Evolutionary conservation across 2,329 filamentous ascomycete genomes (phyloP), one percentile per base, ranked within the genome.

Genomic region (Ambrosiella xylebori): DNA sequence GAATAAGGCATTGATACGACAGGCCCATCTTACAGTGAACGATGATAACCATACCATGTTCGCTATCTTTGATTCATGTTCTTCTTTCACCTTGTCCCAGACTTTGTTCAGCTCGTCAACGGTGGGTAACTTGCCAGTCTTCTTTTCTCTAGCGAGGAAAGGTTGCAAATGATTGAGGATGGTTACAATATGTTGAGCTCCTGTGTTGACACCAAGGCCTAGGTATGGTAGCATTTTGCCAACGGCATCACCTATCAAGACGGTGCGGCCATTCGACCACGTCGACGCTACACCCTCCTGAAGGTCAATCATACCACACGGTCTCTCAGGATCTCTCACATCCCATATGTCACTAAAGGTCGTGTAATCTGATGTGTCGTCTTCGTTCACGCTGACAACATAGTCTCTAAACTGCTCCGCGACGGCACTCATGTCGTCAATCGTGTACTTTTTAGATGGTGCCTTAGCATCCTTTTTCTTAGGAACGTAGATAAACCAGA

Each of bases 151-250:
- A 12, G 1, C 15, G 40, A n/a, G 5, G 27, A 49, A 11, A 12
- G 13, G 17, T 13, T 52, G 51, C n/a, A 60, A 44, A n/a, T 37
- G 11, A 58, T 66, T 67, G 39, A 58, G 55, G 17, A 67, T 62
- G 13, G 57, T 61, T 2, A 61, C 63, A 7, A 63, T 57, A 12
- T 65, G 63, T 47, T 67, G 64, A 11, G 70, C 66, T 1, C 65
- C 69, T 5, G 66, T 66, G 58, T 70, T 71, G 15, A 66, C 64
- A 0, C 69, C 68, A 1, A 67, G 65, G 0, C 67, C 68, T 1
- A 65, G 55, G 44, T 68, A 68, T 0, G 68, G 66, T 0, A 68
- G 67, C 17, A 69, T 65, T n/a, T 68, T 67, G 54, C 70, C 67
- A 13, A 61, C 64, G 1, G 69, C 61, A 51, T 71, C 69, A 1